Evolutionary conservation across 768 basidiomycete species (phyloP).

Genomic region (Lyophyllum shimeji): DNA sequence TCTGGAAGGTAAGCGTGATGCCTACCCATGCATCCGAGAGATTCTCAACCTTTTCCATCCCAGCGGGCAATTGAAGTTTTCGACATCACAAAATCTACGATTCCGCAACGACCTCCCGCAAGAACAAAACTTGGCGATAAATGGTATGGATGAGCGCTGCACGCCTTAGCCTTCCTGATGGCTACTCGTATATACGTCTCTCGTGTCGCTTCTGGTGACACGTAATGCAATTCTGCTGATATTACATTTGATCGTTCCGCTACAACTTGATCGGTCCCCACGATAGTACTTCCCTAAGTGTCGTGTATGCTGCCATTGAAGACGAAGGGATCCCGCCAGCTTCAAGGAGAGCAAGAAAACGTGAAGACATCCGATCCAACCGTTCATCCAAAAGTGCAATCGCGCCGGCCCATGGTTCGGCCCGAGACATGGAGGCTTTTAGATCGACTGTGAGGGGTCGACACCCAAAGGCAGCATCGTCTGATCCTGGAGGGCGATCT

Average conservation of each 20-base stretch:
- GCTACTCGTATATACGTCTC: not conserved
- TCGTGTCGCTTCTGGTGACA: not conserved
- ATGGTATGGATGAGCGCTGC: slow-evolving; percentile 62
- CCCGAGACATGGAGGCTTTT: not conserved
- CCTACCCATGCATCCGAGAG: not conserved
- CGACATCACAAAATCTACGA: slow-evolving; percentile 70
- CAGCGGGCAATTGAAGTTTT: slow-evolving; percentile 89
- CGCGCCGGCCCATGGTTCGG: too few species aligned
- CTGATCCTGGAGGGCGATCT: slow-evolving; percentile 42
- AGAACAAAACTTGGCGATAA: slow-evolving; percentile 57
- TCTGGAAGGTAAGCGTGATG: slow-evolving; percentile 69
- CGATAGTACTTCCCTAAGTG: not conserved
- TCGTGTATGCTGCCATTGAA: too few species aligned
- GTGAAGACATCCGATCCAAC: too few species aligned
- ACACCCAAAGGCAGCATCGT: slow-evolving; percentile 61
- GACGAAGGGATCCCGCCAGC: too few species aligned
- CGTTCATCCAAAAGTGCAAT: too few species aligned
- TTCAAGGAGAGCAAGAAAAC: too few species aligned
- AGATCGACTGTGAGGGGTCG: slow-evolving; percentile 18
- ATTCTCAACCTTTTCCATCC: not conserved
- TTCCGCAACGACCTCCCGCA: slow-evolving; percentile 71
- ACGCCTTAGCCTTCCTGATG: too few species aligned
- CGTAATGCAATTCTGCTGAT: not conserved
- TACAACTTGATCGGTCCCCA: not conserved
- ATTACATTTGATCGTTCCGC: too few species aligned